Conservation (phyloP, 495 filamentous ascomycete species). For the Lichenothelia convexa region DNA sequence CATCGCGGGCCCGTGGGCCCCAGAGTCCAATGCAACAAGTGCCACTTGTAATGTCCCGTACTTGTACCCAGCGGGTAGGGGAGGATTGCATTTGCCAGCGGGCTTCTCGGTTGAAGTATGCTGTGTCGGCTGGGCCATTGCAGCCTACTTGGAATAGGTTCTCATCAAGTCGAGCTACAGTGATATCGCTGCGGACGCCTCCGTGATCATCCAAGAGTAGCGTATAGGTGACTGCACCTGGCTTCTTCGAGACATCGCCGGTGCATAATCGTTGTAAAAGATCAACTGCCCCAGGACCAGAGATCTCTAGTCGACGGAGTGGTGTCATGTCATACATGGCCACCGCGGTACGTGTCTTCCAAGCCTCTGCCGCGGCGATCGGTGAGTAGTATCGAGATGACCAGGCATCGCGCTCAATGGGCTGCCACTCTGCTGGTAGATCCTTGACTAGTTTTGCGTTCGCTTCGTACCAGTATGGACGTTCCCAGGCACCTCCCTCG, state of each 20-base stretch:
- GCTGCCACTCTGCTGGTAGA: conserved; percentile 27
- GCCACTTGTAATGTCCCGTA: conserved; percentile 30
- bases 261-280: conserved; percentile 30
- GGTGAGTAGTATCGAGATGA: conserved; percentile 28
- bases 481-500: conserved; percentile 31
- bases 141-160: conserved; percentile 29
- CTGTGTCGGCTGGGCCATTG: conserved; percentile 26
- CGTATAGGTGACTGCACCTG: conserved; percentile 25
- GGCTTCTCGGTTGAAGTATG: conserved; percentile 26
- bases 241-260: conserved; percentile 19
- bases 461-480: conserved; percentile 32
- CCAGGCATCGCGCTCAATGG: conserved; percentile 29
- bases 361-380: conserved; percentile 31
- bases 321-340: conserved; percentile 37
- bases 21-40: conserved; percentile 34
- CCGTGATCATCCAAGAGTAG: conserved; percentile 27
- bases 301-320: conserved; percentile 30
- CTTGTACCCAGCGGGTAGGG: conserved; percentile 19
- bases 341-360: conserved; percentile 33
- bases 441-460: conserved; percentile 25
- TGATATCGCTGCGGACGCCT: conserved; percentile 26
- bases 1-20: conserved; percentile 28
- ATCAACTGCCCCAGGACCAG: conserved; percentile 26
- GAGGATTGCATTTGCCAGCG: conserved; percentile 16
- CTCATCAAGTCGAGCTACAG: conserved; percentile 22